Evolutionary conservation across 139 green algal species (phyloP).

Genomic region (Pleodorina starrii): DNA sequence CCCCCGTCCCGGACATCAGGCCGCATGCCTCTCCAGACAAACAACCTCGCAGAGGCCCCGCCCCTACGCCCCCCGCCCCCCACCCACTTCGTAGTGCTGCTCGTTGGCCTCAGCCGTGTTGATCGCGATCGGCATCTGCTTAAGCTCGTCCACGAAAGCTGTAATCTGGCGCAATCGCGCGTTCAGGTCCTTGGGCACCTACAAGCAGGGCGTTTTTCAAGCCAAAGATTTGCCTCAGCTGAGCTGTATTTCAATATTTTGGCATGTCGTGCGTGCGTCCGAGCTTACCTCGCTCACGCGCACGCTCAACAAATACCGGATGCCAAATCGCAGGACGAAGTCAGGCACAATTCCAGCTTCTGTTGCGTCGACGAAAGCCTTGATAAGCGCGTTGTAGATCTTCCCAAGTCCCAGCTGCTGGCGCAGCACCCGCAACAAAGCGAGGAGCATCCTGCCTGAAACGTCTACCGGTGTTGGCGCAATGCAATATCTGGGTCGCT

Average conservation of each 20-base stretch:
- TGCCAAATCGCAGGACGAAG: conserved; percentile 75
- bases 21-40: no score
- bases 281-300: conserved; percentile 59
- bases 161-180: conserved; percentile 46
- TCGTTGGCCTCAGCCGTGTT: conserved; percentile 92
- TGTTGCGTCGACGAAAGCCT: conserved; percentile 52
- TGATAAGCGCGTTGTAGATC: conserved; percentile 25
- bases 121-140: conserved; percentile 85
- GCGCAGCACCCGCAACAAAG: neutral
- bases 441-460: neutral
- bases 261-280: no score
- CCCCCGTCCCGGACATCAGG: no score
- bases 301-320: conserved; percentile 76
- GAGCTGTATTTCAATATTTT: neutral
- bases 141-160: conserved; percentile 85
- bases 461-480: no score
- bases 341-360: conserved; percentile 85
- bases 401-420: neutral
- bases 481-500: no score
- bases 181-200: conserved; percentile 32
- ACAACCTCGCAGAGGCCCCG: no score
- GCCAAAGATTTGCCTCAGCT: no score
- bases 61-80: no score
- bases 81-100: conserved; percentile 93
- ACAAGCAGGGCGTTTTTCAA: no score